Conservation (phyloP, 148 eudicot genomes). For the Cornus controversa region DNA sequence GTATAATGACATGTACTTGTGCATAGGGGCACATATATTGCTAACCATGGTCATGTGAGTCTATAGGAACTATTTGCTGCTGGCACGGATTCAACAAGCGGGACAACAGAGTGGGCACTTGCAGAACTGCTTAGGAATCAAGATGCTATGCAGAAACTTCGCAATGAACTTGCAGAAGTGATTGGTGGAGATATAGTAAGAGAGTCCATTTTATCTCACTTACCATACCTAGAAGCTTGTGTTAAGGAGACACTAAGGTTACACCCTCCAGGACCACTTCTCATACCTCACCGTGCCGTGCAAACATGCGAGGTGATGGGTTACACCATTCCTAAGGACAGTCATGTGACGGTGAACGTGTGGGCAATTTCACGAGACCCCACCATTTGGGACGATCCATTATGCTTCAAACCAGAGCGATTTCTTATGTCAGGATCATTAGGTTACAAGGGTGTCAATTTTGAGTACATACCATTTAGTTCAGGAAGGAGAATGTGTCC, state of each 20-base stretch:
- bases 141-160: constrained; percentile 16
- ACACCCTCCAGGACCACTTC: constrained; percentile 21
- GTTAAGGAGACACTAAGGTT: constrained; percentile 19
- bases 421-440: constrained; percentile 18
- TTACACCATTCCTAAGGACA: constrained; percentile 26
- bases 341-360: constrained; percentile 20
- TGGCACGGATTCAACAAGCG: constrained; percentile 20
- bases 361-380: constrained; percentile 36
- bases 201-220: constrained; percentile 10
- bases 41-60: no score
- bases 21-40: no score
- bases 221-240: constrained; percentile 32
- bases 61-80: constrained; percentile 28
- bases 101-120: constrained; percentile 26
- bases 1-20: no score
- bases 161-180: constrained; percentile 11
- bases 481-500: constrained; percentile 41
- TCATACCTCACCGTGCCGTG: constrained; percentile 21
- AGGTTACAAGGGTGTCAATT: constrained; percentile 20
- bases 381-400: constrained; percentile 27
- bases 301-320: constrained; percentile 14
- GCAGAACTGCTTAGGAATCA: constrained; percentile 19
- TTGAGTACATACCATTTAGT: constrained; percentile 28
- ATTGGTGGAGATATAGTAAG: background rate
- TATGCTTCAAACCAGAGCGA: constrained; percentile 33